A percentile compares a stretch with the other conserved stretches of the same genome.
These are phyloP conservation scores for Anastatica hierochuntica DNA, from an alignment of 345 rosid species.

Conservation along the genomic window DNA sequence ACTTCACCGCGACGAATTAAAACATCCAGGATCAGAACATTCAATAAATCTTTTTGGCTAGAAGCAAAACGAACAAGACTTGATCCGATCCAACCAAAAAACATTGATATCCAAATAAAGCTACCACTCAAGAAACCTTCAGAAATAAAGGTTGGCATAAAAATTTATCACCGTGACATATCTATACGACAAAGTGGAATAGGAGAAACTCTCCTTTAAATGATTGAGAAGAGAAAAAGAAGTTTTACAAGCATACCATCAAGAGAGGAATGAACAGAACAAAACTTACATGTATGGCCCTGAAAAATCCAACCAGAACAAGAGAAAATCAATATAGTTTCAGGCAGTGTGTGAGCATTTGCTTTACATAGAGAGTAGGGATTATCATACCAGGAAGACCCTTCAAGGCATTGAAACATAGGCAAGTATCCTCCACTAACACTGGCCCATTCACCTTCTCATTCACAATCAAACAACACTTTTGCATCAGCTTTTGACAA, in stretches of 20 bases:
- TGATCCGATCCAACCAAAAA: not conserved
- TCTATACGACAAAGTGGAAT: too few relatives aligned
- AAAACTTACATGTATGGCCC: slow-evolving; percentile 93
- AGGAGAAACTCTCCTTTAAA: too few relatives aligned
- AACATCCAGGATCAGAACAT: not conserved
- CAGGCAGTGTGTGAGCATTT: not conserved
- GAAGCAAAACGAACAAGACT: too few relatives aligned
- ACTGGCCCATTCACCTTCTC: slow-evolving; percentile 84
- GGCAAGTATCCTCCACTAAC: slow-evolving; percentile 92
- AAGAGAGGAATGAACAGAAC: not conserved
- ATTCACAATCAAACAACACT: slow-evolving; percentile 11
- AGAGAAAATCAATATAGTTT: not conserved
- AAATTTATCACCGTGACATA: too few relatives aligned
- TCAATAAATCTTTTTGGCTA: too few relatives aligned
- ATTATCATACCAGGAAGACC: slow-evolving; percentile 78
- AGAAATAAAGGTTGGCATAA: not conserved
- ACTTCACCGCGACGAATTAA: too few relatives aligned
- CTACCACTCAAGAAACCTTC: not conserved
- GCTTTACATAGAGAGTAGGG: too few relatives aligned
- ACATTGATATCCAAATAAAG: not conserved
- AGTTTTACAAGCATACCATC: not conserved
- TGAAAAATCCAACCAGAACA: slow-evolving; percentile 33
- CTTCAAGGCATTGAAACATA: slow-evolving; percentile 85
- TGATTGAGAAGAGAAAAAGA: not conserved
- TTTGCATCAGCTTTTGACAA: not conserved